These are phyloP conservation scores for Cantharellus anzutake DNA, from an alignment of 768 basidiomycete genomes.

Conservation along the genomic window DNA sequence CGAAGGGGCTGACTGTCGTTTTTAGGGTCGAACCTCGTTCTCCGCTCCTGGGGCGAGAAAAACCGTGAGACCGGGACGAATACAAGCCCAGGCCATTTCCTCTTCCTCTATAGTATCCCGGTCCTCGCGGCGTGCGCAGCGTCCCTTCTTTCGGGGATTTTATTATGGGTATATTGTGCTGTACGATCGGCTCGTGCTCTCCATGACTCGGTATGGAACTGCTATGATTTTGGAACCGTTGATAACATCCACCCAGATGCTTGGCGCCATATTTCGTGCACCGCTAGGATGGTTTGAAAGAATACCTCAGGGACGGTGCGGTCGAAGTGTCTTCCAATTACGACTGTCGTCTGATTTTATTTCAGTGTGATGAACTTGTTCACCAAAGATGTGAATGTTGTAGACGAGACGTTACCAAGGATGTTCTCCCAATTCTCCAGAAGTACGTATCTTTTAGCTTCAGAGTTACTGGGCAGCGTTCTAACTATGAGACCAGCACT, in stretches of 20 bases:
- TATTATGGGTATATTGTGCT: conserved; percentile 64
- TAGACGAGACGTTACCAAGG: conserved; percentile 66
- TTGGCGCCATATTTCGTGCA: conserved; percentile 59
- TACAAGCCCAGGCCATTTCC: conserved; percentile 32
- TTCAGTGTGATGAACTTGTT: conserved; percentile 73
- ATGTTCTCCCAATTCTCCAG: conserved; percentile 56
- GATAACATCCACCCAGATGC: conserved; percentile 32
- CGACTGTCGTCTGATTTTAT: neutral
- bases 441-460: conserved; percentile 15
- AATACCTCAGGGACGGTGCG: conserved; percentile 68
- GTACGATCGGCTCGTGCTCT: conserved; percentile 53
- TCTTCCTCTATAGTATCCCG: conserved; percentile 48
- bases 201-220: conserved; percentile 46
- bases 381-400: conserved; percentile 50
- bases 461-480: neutral
- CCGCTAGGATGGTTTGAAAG: conserved; percentile 80
- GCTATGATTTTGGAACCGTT: neutral
- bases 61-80: conserved; percentile 44
- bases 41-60: conserved; percentile 71
- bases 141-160: conserved; percentile 34
- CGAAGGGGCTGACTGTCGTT: neutral
- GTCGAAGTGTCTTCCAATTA: neutral
- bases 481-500: conserved; percentile 16
- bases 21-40: conserved; percentile 21
- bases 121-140: conserved; percentile 38